phyloP scores from a whole-genome alignment of 73 alveolate genomes.

The Paramecium pentaurelia region DNA sequence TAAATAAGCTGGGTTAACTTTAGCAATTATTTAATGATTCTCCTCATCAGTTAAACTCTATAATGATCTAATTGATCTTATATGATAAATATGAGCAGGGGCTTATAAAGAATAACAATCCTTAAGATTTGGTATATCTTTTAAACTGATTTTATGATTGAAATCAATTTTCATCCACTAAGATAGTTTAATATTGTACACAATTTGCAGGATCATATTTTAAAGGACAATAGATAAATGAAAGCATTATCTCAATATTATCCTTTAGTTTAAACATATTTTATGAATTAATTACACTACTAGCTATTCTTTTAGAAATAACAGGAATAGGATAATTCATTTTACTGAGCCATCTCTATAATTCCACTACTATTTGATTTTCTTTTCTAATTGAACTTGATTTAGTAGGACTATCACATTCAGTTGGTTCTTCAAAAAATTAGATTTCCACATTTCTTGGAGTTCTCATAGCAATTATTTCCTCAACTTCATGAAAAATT shows the following conservation, averaged over 20 bases:
- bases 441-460: background rate
- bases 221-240: background rate
- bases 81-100: background rate
- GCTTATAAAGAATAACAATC: background rate
- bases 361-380: constrained; percentile 10
- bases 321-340: background rate
- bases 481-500: constrained; percentile 20
- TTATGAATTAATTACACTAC: constrained; percentile 34
- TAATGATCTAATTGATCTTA: constrained; percentile 31
- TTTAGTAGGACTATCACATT: constrained; percentile 37
- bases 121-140: constrained; percentile 12
- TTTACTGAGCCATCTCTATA: constrained; percentile 41
- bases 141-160: background rate
- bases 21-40: background rate
- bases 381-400: constrained; percentile 22
- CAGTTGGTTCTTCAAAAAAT: constrained; percentile 7
- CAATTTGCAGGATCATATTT: constrained; percentile 32
- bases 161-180: constrained; percentile 9
- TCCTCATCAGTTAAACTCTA: constrained; percentile 25
- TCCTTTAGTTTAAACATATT: constrained; percentile 7
- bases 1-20: constrained; percentile 23
- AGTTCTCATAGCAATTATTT: constrained; percentile 6
- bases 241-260: background rate
- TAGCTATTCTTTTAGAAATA: constrained; percentile 6
- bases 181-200: background rate